Conservation (phyloP, 2,329 filamentous ascomycete genomes). For the Trichoderma sp. region DNA sequence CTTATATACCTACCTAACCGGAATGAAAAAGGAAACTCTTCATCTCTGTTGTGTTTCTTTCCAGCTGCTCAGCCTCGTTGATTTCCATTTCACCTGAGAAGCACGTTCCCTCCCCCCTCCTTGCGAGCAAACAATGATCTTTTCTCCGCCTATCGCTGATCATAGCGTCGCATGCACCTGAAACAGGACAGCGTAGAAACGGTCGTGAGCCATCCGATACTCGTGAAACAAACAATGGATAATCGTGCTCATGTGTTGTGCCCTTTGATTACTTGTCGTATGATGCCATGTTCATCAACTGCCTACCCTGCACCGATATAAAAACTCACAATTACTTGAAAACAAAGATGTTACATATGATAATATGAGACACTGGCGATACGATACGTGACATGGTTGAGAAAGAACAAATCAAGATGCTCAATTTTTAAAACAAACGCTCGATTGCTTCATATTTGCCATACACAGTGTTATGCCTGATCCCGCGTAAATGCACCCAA, state of each 20-base stretch:
- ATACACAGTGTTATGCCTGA: neutral
- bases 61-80: neutral
- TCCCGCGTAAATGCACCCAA: slow-evolving; percentile 1
- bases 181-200: neutral
- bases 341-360: neutral
- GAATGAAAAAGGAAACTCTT: neutral
- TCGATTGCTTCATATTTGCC: neutral
- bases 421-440: neutral
- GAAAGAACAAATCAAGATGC: neutral
- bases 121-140: neutral
- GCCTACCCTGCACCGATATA: neutral
- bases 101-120: neutral
- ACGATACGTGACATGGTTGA: neutral
- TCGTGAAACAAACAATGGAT: neutral
- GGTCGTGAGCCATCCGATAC: neutral
- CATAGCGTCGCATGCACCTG: neutral
- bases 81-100: neutral
- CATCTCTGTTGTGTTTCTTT: neutral
- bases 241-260: neutral
- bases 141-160: neutral
- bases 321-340: neutral
- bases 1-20: neutral
- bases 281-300: neutral
- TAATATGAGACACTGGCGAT: neutral
- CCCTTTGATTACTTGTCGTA: neutral